A percentile compares a stretch with the other conserved stretches of the same genome.
Conservation (phyloP, 1,139 yeast species). For the Debaryomyces nepalensis region DNA sequence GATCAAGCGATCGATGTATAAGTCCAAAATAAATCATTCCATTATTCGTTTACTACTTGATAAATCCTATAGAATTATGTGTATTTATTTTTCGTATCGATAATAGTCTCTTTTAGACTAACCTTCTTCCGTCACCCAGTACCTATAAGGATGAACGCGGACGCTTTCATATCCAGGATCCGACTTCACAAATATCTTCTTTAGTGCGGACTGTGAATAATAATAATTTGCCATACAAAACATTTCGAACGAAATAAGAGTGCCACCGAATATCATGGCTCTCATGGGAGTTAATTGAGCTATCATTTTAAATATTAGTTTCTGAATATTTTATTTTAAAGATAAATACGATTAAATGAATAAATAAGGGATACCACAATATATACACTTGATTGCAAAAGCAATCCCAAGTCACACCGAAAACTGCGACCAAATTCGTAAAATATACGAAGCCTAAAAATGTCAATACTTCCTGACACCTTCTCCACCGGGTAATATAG, state of each 20-base stretch:
- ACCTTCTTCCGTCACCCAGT: conserved; percentile 7
- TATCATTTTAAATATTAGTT: conserved; percentile 5
- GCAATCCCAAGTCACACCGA: conserved; percentile 7
- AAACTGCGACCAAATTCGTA: conserved; percentile 6
- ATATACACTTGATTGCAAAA: conserved; percentile 6
- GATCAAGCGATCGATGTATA: no score
- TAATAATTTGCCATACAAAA: conserved; percentile 42
- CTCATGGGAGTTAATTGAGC: conserved; percentile 27
- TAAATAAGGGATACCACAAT: not conserved
- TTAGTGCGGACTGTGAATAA: conserved; percentile 29
- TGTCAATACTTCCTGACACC: conserved; percentile 37
- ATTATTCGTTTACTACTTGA: no score
- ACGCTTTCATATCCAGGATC: conserved; percentile 38
- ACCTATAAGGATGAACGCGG: conserved; percentile 21
- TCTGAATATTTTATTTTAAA: not conserved
- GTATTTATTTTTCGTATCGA: no score
- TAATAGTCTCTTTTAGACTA: not conserved
- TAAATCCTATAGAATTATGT: no score
- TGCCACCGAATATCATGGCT: conserved; percentile 42
- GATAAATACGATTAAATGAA: not conserved
- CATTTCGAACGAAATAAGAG: conserved; percentile 39
- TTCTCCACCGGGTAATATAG: conserved; percentile 49
- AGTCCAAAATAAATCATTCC: no score
- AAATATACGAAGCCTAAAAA: conserved; percentile 7
- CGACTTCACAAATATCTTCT: conserved; percentile 34